These are phyloP conservation scores for Paraphoma sp. DNA, from an alignment of 2,329 filamentous ascomycete species.

Conservation along the genomic window DNA sequence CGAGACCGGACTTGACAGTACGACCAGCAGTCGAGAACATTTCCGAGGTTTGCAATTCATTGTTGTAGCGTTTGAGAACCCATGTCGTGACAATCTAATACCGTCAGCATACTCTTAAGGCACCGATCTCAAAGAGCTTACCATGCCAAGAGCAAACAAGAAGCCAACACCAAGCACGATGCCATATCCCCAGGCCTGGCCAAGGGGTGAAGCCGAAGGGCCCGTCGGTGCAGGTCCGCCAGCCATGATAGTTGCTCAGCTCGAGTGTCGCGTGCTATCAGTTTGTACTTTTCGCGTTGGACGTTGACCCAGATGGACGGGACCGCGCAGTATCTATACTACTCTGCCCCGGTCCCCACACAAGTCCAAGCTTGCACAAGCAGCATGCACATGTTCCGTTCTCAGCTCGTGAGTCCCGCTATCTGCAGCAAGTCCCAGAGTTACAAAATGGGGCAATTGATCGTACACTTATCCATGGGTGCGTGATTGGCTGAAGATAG, in stretches of 20 bases:
- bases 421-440: constrained; percentile 16
- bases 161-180: constrained; percentile 42
- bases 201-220: constrained; percentile 31
- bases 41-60: constrained; percentile 39
- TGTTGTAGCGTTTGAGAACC: constrained; percentile 39
- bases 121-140: constrained; percentile 4
- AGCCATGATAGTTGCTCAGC: constrained; percentile 24
- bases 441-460: constrained; percentile 2
- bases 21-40: constrained; percentile 41
- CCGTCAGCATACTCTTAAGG: neutral
- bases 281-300: neutral
- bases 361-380: neutral
- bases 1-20: constrained; percentile 40
- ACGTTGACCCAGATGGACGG: constrained; percentile 3
- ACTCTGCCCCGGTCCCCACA: constrained; percentile 3
- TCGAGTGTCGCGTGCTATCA: neutral
- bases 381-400: neutral
- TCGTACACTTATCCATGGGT: neutral
- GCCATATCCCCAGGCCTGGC: constrained; percentile 42
- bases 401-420: constrained; percentile 5
- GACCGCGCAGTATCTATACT: constrained; percentile 26
- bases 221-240: constrained; percentile 33
- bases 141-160: constrained; percentile 39
- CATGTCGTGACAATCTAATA: constrained; percentile 34
- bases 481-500: constrained; percentile 33